Evolutionary conservation across 1,284 basidiomycete genomes (phyloP).

Genomic region (Pseudozyma thailandica): DNA sequence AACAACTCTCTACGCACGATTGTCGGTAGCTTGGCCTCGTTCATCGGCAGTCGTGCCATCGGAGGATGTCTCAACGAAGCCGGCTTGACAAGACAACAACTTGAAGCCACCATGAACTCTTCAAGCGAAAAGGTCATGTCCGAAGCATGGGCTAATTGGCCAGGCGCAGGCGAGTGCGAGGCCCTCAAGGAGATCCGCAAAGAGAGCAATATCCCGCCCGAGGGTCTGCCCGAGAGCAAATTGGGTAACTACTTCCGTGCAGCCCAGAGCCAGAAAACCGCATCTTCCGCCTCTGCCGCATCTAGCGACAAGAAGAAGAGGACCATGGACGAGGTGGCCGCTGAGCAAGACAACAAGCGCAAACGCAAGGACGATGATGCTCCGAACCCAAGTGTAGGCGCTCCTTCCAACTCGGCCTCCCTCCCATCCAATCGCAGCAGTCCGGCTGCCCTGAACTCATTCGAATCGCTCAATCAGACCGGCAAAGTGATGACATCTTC

Average conservation of each 20-base stretch:
- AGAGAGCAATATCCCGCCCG: conserved; percentile 57
- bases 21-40: conserved; percentile 49
- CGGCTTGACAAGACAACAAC: conserved; percentile 46
- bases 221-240: conserved; percentile 60
- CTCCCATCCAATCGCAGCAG: conserved; percentile 16
- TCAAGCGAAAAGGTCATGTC: conserved; percentile 59
- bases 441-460: neutral
- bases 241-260: conserved; percentile 29
- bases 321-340: conserved; percentile 13
- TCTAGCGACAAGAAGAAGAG: conserved; percentile 33
- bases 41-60: conserved; percentile 53
- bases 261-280: too few relatives aligned
- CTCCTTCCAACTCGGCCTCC: conserved; percentile 5
- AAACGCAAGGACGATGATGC: conserved; percentile 30
- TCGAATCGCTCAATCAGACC: neutral
- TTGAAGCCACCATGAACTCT: conserved; percentile 45
- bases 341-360: conserved; percentile 24
- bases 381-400: neutral
- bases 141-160: conserved; percentile 59
- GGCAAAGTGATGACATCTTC: conserved; percentile 1
- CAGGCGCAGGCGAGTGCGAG: conserved; percentile 56
- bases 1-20: conserved; percentile 59
- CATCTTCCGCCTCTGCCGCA: neutral
- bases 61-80: conserved; percentile 52
- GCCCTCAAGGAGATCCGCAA: conserved; percentile 54